Percentiles rank a stretch among this genome's conserved stretches.
These are phyloP conservation scores for Alliaria petiolata DNA, from an alignment of 345 rosid species.

Conservation along the genomic window DNA sequence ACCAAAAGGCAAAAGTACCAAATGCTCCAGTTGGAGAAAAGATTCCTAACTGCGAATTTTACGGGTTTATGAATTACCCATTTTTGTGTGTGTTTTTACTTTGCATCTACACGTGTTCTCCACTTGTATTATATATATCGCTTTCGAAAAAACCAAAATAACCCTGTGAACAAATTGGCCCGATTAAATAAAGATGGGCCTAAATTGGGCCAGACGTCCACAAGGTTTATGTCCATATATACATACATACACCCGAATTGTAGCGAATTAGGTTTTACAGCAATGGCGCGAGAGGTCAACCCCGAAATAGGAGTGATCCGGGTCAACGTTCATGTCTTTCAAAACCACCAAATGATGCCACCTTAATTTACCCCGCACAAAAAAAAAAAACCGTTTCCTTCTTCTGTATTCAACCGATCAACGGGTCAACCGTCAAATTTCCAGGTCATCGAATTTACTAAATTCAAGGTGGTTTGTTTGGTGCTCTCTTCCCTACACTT, in stretches of 20 bases:
- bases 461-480: constrained; percentile 16
- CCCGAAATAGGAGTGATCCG: constrained; percentile 1
- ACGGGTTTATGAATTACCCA: background rate
- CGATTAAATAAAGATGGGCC: background rate
- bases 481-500: background rate
- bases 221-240: background rate
- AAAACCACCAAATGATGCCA: background rate
- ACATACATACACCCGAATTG: background rate
- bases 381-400: background rate
- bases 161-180: background rate
- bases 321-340: background rate
- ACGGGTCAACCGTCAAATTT: background rate
- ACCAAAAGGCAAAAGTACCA: background rate
- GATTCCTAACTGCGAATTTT: constrained; percentile 7
- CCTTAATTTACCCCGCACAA: background rate
- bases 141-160: background rate
- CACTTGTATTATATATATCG: background rate
- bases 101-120: background rate
- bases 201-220: background rate
- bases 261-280: background rate
- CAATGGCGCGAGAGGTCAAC: background rate
- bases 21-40: constrained; percentile 1
- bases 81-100: too few species aligned
- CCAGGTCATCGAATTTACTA: constrained; percentile 4
- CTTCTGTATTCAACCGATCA: background rate